phyloP scores from a whole-genome alignment of 2,329 filamentous ascomycete genomes.

The Davidsoniella australis region DNA sequence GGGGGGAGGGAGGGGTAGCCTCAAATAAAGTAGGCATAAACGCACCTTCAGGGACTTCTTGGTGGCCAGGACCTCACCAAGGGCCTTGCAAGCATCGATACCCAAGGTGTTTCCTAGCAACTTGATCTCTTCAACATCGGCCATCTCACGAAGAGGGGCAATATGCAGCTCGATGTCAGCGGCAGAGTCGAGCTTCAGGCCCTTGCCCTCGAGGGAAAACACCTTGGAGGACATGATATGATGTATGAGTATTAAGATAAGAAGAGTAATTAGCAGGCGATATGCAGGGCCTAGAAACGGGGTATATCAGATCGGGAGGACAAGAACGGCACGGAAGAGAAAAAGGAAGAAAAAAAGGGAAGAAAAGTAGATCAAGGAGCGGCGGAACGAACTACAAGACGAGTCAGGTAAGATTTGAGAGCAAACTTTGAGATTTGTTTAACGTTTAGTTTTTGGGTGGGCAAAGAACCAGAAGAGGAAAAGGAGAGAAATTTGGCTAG shows the following conservation, averaged over 20 bases:
- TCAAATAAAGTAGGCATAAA: background rate
- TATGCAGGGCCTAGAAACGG: background rate
- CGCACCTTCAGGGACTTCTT: constrained; percentile 66
- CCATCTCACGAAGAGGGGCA: constrained; percentile 50
- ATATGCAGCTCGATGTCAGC: constrained; percentile 77
- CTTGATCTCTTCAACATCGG: constrained; percentile 67
- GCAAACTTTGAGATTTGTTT: background rate
- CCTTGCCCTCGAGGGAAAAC: constrained; percentile 84
- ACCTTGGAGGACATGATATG: constrained; percentile 35
- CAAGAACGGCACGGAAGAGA: background rate
- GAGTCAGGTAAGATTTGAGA: background rate
- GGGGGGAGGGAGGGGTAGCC: constrained; percentile 4
- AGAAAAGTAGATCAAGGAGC: background rate
- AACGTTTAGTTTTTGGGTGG: too few relatives aligned
- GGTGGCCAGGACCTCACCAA: constrained; percentile 67
- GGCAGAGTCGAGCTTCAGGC: constrained; percentile 79
- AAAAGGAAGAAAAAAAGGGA: background rate
- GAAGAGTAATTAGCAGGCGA: background rate
- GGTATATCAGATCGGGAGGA: background rate
- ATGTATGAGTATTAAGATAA: background rate
- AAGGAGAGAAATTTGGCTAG: too few relatives aligned
- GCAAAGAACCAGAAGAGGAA: too few relatives aligned
- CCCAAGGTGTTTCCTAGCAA: constrained; percentile 87
- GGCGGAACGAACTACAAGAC: background rate
- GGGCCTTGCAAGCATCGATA: constrained; percentile 67